These are phyloP conservation scores for Phialophora macrospora DNA, from an alignment of 2,329 filamentous ascomycete species.

Conservation along the genomic window DNA sequence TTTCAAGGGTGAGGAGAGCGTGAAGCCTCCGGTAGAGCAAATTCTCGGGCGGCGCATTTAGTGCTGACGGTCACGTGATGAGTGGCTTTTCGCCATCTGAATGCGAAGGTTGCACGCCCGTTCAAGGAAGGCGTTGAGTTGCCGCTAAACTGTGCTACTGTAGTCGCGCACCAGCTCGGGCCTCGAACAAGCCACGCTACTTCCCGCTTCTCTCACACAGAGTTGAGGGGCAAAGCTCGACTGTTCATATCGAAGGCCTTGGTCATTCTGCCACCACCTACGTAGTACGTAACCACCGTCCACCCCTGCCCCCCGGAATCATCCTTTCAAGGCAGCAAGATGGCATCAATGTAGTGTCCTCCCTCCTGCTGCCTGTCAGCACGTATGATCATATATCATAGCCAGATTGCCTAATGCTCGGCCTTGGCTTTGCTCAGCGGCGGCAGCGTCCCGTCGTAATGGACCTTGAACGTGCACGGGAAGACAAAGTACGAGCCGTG, in stretches of 20 bases:
- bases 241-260: background rate
- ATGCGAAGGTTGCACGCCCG: background rate
- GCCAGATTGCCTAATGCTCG: constrained; percentile 8
- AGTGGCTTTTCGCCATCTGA: too few relatives aligned
- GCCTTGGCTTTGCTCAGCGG: constrained; percentile 20
- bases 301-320: background rate
- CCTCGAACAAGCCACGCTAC: too few relatives aligned
- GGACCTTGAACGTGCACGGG: constrained; percentile 54
- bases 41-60: background rate
- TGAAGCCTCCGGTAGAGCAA: background rate
- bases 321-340: background rate
- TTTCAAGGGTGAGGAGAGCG: background rate
- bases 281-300: background rate
- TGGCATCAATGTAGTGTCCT: background rate
- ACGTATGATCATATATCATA: background rate
- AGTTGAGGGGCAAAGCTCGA: too few relatives aligned
- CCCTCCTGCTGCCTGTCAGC: background rate
- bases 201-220: too few relatives aligned
- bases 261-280: background rate
- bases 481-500: constrained; percentile 63
- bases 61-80: background rate
- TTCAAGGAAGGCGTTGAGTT: too few relatives aligned
- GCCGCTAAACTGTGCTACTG: too few relatives aligned
- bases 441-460: constrained; percentile 49
- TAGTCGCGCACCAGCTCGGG: background rate